Conservation (phyloP, 2,329 filamentous ascomycete species). For the Xylariales sp. region DNA sequence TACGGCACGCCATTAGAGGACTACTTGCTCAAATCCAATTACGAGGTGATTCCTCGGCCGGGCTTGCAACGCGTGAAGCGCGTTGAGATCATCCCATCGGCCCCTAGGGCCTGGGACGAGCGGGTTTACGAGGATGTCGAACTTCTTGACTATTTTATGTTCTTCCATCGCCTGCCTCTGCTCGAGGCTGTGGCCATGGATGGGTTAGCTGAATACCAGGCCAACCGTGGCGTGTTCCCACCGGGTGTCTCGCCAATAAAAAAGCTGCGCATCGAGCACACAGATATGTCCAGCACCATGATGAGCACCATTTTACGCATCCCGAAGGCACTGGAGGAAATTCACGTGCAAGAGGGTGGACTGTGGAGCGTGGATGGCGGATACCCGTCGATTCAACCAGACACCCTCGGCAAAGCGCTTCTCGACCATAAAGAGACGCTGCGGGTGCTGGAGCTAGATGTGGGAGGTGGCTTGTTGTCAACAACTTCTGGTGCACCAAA, state of each 20-base stretch:
- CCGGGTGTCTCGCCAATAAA: not conserved
- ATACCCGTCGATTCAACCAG: not conserved
- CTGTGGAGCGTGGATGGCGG: not conserved
- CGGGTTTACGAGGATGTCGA: not conserved
- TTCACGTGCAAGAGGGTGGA: not conserved
- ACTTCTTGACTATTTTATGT: not conserved
- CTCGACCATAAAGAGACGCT: not conserved
- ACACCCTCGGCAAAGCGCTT: not conserved
- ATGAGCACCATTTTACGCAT: not conserved
- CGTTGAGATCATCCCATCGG: not conserved
- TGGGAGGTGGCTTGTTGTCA: not conserved
- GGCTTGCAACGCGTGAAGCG: not conserved
- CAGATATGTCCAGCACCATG: not conserved
- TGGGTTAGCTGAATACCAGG: not conserved
- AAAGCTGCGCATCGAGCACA: not conserved
- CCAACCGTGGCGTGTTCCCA: not conserved
- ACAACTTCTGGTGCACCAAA: not conserved
- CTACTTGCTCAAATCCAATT: not conserved
- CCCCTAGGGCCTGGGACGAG: not conserved
- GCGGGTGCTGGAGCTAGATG: not conserved
- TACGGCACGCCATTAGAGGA: not conserved
- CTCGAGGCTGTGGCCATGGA: not conserved
- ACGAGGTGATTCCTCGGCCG: not conserved
- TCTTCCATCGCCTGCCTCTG: not conserved
- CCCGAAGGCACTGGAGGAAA: not conserved